Evolutionary conservation across 1,284 basidiomycete genomes (phyloP), one percentile per base, ranked within the genome.

Genomic region (Gomphus bonarii): DNA sequence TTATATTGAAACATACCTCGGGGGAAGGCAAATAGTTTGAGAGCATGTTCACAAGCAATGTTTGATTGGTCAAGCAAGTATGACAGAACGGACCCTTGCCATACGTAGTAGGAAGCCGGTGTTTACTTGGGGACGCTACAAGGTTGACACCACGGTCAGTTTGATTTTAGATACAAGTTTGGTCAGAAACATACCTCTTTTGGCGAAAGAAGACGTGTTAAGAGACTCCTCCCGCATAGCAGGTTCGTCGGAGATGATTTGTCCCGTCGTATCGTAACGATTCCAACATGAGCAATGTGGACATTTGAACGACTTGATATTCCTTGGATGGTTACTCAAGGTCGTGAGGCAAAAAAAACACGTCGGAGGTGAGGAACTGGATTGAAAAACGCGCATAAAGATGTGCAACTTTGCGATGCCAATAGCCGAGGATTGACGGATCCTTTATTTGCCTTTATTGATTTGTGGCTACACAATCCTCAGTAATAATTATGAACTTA

Each of bases 11-110:
- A 71, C 78, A 65, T 66, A 81, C 89, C 65, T 76, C 75, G 16
- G 74, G 79, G 58, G 72, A 50, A 1, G 92, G 91, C 0, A 95
- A 78, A 67, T 95, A 97, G 63, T 89, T 92, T 4, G 91, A 88
- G 30, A 95, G 72, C 55, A 97, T 76, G 67, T 93, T 90, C 61
- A 91, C 75, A 54, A 92, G 75, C 31, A 97, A 77, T 69, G 82
- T 85, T 66, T 95, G 90, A 69, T 95, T 95, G n/a, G 89, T 89
- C 61, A 87, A 81, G 67, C 93, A 95, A 11, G 80, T 81, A 62
- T 85, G 83, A 68, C 93, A 97, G 73, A 95, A 94, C 3, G 82
- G 77, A 2, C 75, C 70, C 50, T 72, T 33, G 44, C 76, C 73
- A 62, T 82, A 84, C 51, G 74, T 66, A 25, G 80, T 77, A 3